A percentile compares a stretch with the other conserved stretches of the same genome.
phyloP scores from a whole-genome alignment of 2,329 filamentous ascomycete genomes.

The Venturia oleaginea region DNA sequence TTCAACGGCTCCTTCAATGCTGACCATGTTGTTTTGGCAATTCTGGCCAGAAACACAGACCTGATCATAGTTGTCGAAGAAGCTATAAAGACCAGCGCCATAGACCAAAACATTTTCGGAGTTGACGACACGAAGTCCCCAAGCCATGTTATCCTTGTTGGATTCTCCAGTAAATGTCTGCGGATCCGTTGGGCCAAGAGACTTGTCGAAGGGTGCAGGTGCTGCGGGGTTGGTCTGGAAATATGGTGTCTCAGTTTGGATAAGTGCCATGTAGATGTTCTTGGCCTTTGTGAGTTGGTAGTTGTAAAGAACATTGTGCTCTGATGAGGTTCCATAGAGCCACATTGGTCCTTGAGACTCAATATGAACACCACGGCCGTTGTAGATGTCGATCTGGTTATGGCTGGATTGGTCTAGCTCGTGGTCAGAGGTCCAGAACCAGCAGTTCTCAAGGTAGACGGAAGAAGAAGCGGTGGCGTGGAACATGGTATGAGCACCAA shows the following conservation, averaged over 20 bases:
- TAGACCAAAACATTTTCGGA: conserved; percentile 36
- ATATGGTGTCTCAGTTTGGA: conserved; percentile 64
- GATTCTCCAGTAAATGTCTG: conserved; percentile 27
- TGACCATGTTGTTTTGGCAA: conserved; percentile 44
- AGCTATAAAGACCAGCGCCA: conserved; percentile 45
- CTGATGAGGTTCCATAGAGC: conserved; percentile 58
- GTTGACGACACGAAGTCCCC: conserved; percentile 37
- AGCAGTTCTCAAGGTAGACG: conserved; percentile 78
- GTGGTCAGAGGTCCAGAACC: conserved; percentile 88
- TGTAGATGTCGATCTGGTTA: conserved; percentile 75
- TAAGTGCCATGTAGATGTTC: conserved; percentile 54
- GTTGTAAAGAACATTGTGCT: conserved; percentile 62
- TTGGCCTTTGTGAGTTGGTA: conserved; percentile 55
- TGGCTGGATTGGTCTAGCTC: conserved; percentile 69
- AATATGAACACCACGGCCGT: conserved; percentile 73
- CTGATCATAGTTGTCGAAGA: conserved; percentile 51
- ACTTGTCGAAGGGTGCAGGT: conserved; percentile 45
- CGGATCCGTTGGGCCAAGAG: conserved; percentile 35
- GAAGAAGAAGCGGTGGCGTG: conserved; percentile 48
- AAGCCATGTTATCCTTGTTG: conserved; percentile 37
- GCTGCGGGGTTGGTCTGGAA: conserved; percentile 58
- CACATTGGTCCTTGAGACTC: conserved; percentile 70
- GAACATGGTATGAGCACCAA: conserved; percentile 59
- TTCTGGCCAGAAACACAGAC: conserved; percentile 36
- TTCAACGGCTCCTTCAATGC: conserved; percentile 31